These are phyloP conservation scores for Sporothrix pallida DNA, from an alignment of 2,329 filamentous ascomycete genomes.

Conservation along the genomic window DNA sequence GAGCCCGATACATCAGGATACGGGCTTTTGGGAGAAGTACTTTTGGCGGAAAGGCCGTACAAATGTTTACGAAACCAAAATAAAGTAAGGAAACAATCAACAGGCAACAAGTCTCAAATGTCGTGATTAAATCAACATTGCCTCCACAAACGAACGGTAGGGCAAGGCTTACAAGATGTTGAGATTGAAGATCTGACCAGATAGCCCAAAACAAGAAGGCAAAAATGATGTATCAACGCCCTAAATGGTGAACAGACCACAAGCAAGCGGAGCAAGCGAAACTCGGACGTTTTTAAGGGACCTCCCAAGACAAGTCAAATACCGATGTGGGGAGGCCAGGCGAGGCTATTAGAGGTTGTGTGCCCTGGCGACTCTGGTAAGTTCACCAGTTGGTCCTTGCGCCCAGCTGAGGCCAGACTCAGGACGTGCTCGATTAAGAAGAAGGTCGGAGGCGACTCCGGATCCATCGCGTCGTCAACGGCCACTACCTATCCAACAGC, in stretches of 20 bases:
- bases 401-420: neutral
- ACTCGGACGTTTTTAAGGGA: neutral
- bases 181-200: neutral
- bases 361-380: neutral
- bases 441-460: no score
- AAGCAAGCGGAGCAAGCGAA: neutral
- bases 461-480: no score
- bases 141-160: neutral
- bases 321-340: neutral
- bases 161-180: neutral
- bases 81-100: neutral
- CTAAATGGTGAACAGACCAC: neutral
- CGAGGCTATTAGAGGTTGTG: neutral
- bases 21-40: neutral
- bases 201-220: neutral
- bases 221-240: neutral
- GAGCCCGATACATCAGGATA: slow-evolving; percentile 16
- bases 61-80: neutral
- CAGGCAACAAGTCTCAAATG: neutral
- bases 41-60: neutral
- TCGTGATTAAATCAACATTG: neutral
- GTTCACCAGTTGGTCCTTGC: neutral
- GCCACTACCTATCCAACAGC: neutral
- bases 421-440: neutral
- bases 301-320: neutral